A percentile compares a stretch with the other conserved stretches of the same genome.
phyloP scores from a whole-genome alignment of 2,329 filamentous ascomycete species.

The Calonectria pteridis region DNA sequence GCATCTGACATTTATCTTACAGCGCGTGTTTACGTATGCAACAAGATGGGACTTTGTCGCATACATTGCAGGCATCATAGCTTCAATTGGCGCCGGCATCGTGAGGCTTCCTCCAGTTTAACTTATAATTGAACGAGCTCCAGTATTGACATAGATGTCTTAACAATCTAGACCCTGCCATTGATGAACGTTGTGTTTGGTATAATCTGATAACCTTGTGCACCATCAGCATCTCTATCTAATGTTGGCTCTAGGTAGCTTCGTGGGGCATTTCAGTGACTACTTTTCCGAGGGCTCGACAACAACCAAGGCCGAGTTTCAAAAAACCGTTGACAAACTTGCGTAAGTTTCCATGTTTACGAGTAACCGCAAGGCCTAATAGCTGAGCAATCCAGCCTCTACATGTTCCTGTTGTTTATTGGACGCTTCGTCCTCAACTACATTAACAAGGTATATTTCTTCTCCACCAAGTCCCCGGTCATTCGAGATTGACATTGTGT shows the following conservation, averaged over 20 bases:
- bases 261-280: conserved; percentile 62
- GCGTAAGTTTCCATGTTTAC: conserved; percentile 51
- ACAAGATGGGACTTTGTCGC: conserved; percentile 64
- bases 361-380: not conserved
- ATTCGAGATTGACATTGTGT: not conserved
- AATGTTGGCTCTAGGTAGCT: conserved; percentile 48
- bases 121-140: not conserved
- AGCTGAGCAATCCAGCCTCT: conserved; percentile 60
- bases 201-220: conserved; percentile 37
- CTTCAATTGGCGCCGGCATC: conserved; percentile 65
- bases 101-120: conserved; percentile 15
- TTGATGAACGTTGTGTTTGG: conserved; percentile 72
- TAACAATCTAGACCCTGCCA: conserved; percentile 59
- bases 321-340: conserved; percentile 56
- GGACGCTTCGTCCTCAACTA: conserved; percentile 74
- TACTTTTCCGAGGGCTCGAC: conserved; percentile 52
- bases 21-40: conserved; percentile 67
- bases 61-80: conserved; percentile 59
- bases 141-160: conserved; percentile 4
- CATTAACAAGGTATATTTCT: conserved; percentile 61
- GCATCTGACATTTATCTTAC: not conserved
- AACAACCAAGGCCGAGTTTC: conserved; percentile 54
- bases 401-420: conserved; percentile 78
- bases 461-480: not conserved
- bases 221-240: not conserved